These are phyloP conservation scores for Alnus rubra DNA, from an alignment of 306 rosid genomes.

Conservation along the genomic window DNA sequence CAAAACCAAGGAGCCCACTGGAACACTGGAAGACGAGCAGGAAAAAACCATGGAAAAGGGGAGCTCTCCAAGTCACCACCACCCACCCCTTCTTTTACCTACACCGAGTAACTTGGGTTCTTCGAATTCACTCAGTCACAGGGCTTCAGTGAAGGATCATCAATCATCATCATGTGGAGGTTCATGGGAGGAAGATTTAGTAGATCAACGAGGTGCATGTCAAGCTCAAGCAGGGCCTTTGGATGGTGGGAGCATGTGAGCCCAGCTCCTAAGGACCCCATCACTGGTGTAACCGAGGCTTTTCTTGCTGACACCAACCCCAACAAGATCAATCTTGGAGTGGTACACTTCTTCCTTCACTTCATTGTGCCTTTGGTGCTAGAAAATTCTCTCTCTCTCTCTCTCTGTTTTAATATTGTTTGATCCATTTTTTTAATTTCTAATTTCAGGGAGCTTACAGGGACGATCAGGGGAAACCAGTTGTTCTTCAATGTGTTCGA, in stretches of 20 bases:
- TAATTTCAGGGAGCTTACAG: slow-evolving; percentile 43
- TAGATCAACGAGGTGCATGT: slow-evolving; percentile 18
- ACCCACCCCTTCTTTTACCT: slow-evolving; percentile 5
- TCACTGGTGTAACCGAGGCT: slow-evolving; percentile 36
- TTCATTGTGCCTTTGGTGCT: neutral
- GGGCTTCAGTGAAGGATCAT: neutral
- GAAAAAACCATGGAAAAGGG: slow-evolving; percentile 6
- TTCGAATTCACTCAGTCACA: neutral
- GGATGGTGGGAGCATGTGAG: slow-evolving; percentile 38
- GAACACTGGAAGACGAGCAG: neutral
- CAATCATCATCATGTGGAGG: slow-evolving; percentile 7
- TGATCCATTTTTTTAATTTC: neutral
- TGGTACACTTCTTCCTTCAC: slow-evolving; percentile 24
- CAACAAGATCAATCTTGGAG: slow-evolving; percentile 46
- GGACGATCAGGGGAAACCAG: slow-evolving; percentile 39
- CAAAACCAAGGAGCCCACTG: slow-evolving; percentile 25
- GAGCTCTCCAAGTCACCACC: neutral
- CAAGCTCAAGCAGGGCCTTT: slow-evolving; percentile 14
- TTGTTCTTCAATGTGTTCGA: slow-evolving; percentile 45
- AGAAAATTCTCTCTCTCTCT: neutral
- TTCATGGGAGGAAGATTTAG: neutral
- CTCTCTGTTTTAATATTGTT: neutral
- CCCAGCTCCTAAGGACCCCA: slow-evolving; percentile 43
- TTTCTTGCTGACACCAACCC: slow-evolving; percentile 37
- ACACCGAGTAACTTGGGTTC: neutral